These are phyloP conservation scores for Hanseniaspora guilliermondii DNA, from an alignment of 805 yeast species.

Conservation along the genomic window DNA sequence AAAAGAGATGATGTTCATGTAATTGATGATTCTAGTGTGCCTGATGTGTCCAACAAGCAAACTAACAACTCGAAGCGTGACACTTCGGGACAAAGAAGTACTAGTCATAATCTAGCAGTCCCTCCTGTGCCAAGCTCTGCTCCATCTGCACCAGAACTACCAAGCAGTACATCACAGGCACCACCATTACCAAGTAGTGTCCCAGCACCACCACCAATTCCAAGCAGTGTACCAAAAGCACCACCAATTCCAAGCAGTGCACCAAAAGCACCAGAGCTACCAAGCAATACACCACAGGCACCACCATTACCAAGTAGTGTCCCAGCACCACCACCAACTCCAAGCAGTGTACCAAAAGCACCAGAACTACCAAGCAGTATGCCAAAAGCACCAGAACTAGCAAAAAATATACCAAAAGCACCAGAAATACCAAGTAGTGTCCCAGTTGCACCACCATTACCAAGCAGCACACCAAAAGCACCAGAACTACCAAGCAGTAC, in stretches of 20 bases:
- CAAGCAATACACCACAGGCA: no score
- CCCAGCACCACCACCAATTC: conserved; percentile 17
- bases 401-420: no score
- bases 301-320: no score
- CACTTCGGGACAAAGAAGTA: no score
- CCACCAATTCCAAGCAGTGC: conserved; percentile 19
- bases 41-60: conserved; percentile 17
- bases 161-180: conserved; percentile 18
- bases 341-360: no score
- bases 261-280: background rate
- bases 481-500: background rate
- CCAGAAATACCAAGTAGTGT: no score
- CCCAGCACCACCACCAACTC: no score
- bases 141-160: conserved; percentile 17
- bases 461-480: no score
- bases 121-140: conserved; percentile 18
- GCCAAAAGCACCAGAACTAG: no score
- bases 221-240: conserved; percentile 19
- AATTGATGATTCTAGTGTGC: conserved; percentile 28
- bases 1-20: conserved; percentile 37
- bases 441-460: no score
- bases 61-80: background rate
- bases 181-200: conserved; percentile 18
- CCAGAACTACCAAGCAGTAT: no score
- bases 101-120: conserved; percentile 12